A percentile compares a stretch with the other conserved stretches of the same genome.
These are phyloP conservation scores for Hemileccinum rubropunctum DNA, from an alignment of 768 basidiomycete species.

Conservation along the genomic window DNA sequence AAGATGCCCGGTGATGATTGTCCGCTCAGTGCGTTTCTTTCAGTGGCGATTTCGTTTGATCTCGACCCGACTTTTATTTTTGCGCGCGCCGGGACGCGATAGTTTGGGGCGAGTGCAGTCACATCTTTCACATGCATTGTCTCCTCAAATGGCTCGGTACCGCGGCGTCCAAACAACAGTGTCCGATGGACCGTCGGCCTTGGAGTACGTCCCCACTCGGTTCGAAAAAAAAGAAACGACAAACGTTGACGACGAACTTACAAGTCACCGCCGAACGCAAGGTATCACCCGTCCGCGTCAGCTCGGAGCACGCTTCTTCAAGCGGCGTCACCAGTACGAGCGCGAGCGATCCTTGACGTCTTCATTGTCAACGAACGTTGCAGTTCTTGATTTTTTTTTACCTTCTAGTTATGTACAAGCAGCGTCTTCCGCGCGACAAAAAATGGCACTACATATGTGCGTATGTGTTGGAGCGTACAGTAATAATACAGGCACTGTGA, in stretches of 20 bases:
- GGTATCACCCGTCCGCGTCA: neutral
- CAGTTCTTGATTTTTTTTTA: no score
- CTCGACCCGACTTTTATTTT: no score
- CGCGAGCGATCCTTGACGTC: no score
- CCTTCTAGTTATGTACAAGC: no score
- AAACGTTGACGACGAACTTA: neutral
- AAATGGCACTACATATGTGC: constrained; percentile 16
- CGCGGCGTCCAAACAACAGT: constrained; percentile 85
- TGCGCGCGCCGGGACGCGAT: neutral
- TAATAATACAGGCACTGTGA: constrained; percentile 25
- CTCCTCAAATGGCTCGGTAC: constrained; percentile 95
- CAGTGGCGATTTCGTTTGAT: neutral
- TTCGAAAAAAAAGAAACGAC: no score
- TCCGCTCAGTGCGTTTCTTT: constrained; percentile 65
- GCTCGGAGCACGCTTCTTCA: no score
- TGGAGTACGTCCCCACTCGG: constrained; percentile 66
- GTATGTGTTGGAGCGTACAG: constrained; percentile 16
- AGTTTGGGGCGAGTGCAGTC: constrained; percentile 99
- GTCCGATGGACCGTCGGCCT: constrained; percentile 94
- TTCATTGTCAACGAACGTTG: no score
- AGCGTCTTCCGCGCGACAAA: neutral
- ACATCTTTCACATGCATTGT: constrained; percentile 99
- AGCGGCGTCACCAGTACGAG: no score
- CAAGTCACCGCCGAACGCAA: constrained; percentile 56
- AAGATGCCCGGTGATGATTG: constrained; percentile 97